Conservation (phyloP, 768 basidiomycete genomes). For the Boletellus sp. region DNA sequence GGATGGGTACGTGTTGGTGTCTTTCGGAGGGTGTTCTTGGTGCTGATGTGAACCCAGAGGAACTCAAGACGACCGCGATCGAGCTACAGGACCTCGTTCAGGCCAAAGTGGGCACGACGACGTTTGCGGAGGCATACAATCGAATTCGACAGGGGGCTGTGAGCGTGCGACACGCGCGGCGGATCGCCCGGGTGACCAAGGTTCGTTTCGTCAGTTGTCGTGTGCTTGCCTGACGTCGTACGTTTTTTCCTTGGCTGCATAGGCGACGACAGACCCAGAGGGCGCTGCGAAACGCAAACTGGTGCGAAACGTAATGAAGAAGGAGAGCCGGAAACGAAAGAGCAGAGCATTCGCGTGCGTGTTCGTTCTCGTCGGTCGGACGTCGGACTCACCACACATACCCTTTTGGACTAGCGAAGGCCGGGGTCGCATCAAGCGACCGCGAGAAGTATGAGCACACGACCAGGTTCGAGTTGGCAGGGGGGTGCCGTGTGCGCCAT, state of each 20-base stretch:
- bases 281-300: conserved; percentile 71
- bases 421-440: conserved; percentile 47
- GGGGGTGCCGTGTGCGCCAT: neutral
- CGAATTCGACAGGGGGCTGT: conserved; percentile 70
- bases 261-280: conserved; percentile 70
- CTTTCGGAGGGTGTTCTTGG: no score
- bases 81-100: conserved; percentile 90
- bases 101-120: conserved; percentile 80
- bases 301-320: conserved; percentile 71
- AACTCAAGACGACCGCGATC: conserved; percentile 71
- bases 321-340: conserved; percentile 83
- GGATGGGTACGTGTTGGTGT: conserved; percentile 62
- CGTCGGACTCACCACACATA: neutral
- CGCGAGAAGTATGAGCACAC: conserved; percentile 29
- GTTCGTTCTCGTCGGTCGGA: neutral
- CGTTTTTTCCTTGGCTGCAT: neutral
- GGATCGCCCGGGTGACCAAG: conserved; percentile 51
- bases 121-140: conserved; percentile 77
- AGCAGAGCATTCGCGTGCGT: conserved; percentile 57
- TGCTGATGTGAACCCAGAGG: conserved; percentile 46
- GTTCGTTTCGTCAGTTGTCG: conserved; percentile 23
- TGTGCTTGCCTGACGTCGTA: no score
- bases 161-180: conserved; percentile 67
- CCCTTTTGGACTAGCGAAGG: conserved; percentile 38
- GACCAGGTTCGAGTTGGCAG: no score